Evolutionary conservation across 208 protist species (phyloP).

Genomic region (Strigomonas galati): DNA sequence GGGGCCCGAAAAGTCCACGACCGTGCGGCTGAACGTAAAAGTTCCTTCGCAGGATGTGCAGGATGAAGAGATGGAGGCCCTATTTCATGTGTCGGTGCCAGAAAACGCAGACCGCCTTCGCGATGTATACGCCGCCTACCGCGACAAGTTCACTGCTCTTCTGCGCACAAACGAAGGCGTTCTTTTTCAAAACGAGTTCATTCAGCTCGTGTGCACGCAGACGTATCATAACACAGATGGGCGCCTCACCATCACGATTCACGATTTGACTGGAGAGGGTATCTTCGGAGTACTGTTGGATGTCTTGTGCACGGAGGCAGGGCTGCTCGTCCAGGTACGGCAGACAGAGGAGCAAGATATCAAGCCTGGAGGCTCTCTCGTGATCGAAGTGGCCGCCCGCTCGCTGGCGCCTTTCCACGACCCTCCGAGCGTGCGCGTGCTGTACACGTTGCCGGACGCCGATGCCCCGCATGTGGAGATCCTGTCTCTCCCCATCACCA

Average conservation of each 20-base stretch:
- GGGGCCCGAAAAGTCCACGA: neutral
- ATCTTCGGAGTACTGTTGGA: slow-evolving; percentile 37
- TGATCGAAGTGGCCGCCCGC: slow-evolving; percentile 65
- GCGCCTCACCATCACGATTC: slow-evolving; percentile 35
- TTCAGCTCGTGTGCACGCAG: slow-evolving; percentile 58
- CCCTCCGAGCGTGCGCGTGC: slow-evolving; percentile 58
- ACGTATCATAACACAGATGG: slow-evolving; percentile 44
- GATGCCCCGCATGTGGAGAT: slow-evolving; percentile 27
- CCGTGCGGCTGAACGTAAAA: slow-evolving; percentile 5
- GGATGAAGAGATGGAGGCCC: slow-evolving; percentile 18
- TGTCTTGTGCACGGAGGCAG: slow-evolving; percentile 39
- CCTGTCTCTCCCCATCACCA: slow-evolving; percentile 57
- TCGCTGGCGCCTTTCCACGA: slow-evolving; percentile 49
- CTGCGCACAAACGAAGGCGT: slow-evolving; percentile 16
- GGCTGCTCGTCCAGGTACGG: slow-evolving; percentile 61
- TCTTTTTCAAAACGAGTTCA: slow-evolving; percentile 41
- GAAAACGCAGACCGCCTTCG: slow-evolving; percentile 29
- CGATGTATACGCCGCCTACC: slow-evolving; percentile 27
- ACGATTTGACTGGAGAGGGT: slow-evolving; percentile 19
- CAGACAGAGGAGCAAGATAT: slow-evolving; percentile 20
- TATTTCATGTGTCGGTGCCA: slow-evolving; percentile 28
- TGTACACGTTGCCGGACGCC: slow-evolving; percentile 25
- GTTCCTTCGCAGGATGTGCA: slow-evolving; percentile 7
- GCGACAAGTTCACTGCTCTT: slow-evolving; percentile 31
- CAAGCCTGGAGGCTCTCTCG: slow-evolving; percentile 18